Evolutionary conservation across 2,329 filamentous ascomycete genomes (phyloP), one percentile per base, ranked within the genome.

Genomic region (Colletotrichum neosansevieriae): DNA sequence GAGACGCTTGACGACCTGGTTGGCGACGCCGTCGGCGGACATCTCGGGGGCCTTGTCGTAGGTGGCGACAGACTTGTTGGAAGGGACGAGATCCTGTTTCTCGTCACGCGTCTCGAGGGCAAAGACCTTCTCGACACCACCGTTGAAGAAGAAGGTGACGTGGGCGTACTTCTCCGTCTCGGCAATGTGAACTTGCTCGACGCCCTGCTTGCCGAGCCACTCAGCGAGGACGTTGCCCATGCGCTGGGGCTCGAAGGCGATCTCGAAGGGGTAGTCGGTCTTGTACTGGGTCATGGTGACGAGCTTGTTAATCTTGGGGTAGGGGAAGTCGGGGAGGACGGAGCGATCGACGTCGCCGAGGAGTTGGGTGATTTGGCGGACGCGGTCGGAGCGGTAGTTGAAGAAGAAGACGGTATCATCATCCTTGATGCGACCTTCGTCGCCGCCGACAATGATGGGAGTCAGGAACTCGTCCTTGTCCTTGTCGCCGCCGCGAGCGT

Each of bases 81-180:
- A 97, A 57, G 94, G 91, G 51, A 99, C 94, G 4, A 91, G 83
- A 78, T 91, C 89, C 79, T 91, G 88, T 32, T 81, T 82, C 85
- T 97, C 92, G 76, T 99, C 96, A 73, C 96, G 93, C 71, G 91
- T 90, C 84, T 99, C 96, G 54, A 94, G 91, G 61, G 92, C 90
- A 83, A 98, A 99, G 71, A 93, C 92, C 85, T 98, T 97, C 85
- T 99, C 96, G 60, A 97, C 93, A 77, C 96, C 96, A 66, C 96
- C 96, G 84, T 99, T 99, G 91, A 98, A 98, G 89, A 98, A 98
- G 88, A 98, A 98, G 65, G 96, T 98, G 72, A 99, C 96, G 84
- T 99, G 96, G 40, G 96, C 96, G 81, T 99, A 99, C 86, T 99
- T 99, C 82, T 99, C 96, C 2, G 96, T 99, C 88, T 99, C 96